A percentile compares a stretch with the other conserved stretches of the same genome.
Conservation (phyloP, 2,329 filamentous ascomycete species). For the Hypoxylon sp. region DNA sequence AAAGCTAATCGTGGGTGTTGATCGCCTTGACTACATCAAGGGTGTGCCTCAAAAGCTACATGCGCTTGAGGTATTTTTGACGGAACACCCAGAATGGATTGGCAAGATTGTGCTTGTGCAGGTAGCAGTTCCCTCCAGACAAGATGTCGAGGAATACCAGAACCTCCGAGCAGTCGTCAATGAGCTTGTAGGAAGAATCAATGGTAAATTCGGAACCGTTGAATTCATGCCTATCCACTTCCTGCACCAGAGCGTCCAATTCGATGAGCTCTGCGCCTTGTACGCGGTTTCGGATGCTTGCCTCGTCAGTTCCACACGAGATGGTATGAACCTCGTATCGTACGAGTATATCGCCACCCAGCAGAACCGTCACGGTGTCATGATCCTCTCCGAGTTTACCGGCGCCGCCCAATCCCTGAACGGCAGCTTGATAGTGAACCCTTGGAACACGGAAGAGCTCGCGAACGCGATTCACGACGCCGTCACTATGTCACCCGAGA, state of each 20-base stretch:
- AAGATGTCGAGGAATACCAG: constrained; percentile 98
- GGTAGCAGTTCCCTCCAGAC: constrained; percentile 91
- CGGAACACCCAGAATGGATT: constrained; percentile 97
- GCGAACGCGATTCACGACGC: constrained; percentile 93
- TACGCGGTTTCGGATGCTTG: constrained; percentile 94
- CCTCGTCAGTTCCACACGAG: constrained; percentile 91
- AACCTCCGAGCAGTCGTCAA: constrained; percentile 95
- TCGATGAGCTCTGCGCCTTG: constrained; percentile 92
- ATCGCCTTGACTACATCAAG: constrained; percentile 98
- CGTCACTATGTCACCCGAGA: constrained; percentile 94
- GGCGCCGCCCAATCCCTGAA: constrained; percentile 95
- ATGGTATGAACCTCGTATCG: constrained; percentile 98
- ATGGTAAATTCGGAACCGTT: constrained; percentile 94
- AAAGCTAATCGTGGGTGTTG: constrained; percentile 95
- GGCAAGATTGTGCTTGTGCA: constrained; percentile 96
- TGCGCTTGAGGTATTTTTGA: constrained; percentile 94
- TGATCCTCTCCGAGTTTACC: constrained; percentile 97
- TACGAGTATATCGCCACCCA: constrained; percentile 99
- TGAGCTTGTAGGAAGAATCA: constrained; percentile 95
- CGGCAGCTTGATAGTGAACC: constrained; percentile 93
- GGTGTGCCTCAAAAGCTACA: constrained; percentile 97
- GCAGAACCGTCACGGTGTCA: constrained; percentile 85
- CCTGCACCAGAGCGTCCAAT: constrained; percentile 93
- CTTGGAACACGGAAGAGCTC: constrained; percentile 97
- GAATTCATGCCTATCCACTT: constrained; percentile 99